These are phyloP conservation scores for Lippia alba DNA, from an alignment of 305 asterid species.

Conservation along the genomic window DNA sequence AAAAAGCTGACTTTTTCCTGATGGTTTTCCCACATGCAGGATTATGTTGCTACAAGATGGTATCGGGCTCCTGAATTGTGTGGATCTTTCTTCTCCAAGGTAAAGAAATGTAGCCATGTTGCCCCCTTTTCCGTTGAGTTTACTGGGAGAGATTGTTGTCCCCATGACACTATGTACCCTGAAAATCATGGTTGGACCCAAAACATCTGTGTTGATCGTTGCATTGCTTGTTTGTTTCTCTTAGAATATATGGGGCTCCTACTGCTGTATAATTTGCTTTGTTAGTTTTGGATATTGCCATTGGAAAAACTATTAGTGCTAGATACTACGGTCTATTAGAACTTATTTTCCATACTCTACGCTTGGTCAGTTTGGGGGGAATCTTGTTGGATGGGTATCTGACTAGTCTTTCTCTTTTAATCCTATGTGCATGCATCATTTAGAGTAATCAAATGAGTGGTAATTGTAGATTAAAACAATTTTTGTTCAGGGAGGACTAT, in stretches of 20 bases:
- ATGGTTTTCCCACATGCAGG: constrained; percentile 52
- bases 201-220: constrained; percentile 2
- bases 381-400: constrained; percentile 30
- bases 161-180: constrained; percentile 1
- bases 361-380: constrained; percentile 25
- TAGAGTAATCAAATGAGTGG: constrained; percentile 45
- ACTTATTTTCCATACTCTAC: constrained; percentile 17
- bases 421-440: constrained; percentile 42
- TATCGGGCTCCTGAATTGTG: constrained; percentile 95
- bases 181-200: no score
- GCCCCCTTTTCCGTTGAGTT: constrained; percentile 11
- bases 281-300: neutral
- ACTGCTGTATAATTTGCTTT: constrained; percentile 18
- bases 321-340: constrained; percentile 17
- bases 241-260: no score
- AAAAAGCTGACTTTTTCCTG: constrained; percentile 3
- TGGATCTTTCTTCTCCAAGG: constrained; percentile 95
- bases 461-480: constrained; percentile 69
- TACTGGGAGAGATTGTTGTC: constrained; percentile 1
- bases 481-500: constrained; percentile 86
- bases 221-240: neutral
- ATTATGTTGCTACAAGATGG: constrained; percentile 96
- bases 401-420: constrained; percentile 30
- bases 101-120: constrained; percentile 34
- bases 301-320: constrained; percentile 6